Percentiles rank a stretch among this genome's conserved stretches.
Conservation (phyloP, 2,329 filamentous ascomycete genomes). For the Monosporascus sp. region DNA sequence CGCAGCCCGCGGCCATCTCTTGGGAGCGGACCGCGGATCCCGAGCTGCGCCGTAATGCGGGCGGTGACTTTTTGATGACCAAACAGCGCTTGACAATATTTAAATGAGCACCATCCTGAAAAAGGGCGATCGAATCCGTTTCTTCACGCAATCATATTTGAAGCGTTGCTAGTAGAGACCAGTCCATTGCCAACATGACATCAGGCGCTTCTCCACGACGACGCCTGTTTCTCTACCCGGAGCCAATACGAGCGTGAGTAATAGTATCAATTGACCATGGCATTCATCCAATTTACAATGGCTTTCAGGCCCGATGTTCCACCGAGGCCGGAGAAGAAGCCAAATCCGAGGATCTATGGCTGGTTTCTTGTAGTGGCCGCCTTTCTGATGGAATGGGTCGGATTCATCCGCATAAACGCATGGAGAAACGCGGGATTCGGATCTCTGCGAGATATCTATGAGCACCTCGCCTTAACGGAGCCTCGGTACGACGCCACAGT, state of each 20-base stretch:
- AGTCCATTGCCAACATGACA: neutral
- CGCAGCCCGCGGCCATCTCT: too few species aligned
- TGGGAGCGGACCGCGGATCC: too few species aligned
- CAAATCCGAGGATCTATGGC: neutral
- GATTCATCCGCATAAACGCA: neutral
- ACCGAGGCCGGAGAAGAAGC: neutral
- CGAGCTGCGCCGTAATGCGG: too few species aligned
- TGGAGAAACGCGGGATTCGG: neutral
- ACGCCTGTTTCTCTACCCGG: neutral
- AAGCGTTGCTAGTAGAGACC: neutral
- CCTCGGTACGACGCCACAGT: neutral
- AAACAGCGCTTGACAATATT: too few species aligned
- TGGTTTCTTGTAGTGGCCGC: neutral
- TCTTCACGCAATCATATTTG: neutral
- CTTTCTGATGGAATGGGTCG: neutral
- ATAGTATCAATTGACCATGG: neutral
- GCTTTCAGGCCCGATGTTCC: neutral
- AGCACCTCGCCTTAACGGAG: neutral
- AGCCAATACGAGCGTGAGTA: neutral
- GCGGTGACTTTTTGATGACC: too few species aligned
- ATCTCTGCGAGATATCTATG: neutral
- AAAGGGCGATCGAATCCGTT: neutral
- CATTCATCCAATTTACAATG: neutral
- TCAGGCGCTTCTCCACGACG: neutral
- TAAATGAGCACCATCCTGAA: too few species aligned